These are phyloP conservation scores for Boletus sp. DNA, from an alignment of 768 basidiomycete species.

Conservation along the genomic window DNA sequence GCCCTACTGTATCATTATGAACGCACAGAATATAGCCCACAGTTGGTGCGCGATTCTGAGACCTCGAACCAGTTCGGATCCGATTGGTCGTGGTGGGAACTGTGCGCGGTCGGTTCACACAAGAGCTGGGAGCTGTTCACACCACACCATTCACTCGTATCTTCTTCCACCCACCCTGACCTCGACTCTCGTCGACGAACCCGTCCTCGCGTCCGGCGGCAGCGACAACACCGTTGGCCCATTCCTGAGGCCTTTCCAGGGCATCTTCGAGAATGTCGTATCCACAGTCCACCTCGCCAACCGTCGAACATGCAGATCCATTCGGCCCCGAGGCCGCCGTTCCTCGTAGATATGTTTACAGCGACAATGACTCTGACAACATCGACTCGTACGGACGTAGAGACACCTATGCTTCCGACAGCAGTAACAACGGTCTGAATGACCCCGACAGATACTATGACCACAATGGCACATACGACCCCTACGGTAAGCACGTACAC, in stretches of 20 bases:
- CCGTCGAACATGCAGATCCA: slow-evolving; percentile 65
- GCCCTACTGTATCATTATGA: too few relatives aligned
- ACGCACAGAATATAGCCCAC: too few relatives aligned
- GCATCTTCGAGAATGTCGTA: slow-evolving; percentile 39
- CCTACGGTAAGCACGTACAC: slow-evolving; percentile 47
- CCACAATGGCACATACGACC: slow-evolving; percentile 57
- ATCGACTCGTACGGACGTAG: slow-evolving; percentile 58
- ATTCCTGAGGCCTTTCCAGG: slow-evolving; percentile 11
- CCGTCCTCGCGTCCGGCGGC: slow-evolving; percentile 2
- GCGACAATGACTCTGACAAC: slow-evolving; percentile 75
- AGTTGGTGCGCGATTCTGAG: too few relatives aligned
- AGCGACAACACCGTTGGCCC: slow-evolving; percentile 17
- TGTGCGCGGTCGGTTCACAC: slow-evolving; percentile 16
- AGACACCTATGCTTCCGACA: slow-evolving; percentile 69
- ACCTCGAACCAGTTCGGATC: slow-evolving; percentile 23
- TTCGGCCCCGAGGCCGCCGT: slow-evolving; percentile 45
- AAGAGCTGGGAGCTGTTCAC: slow-evolving; percentile 7
- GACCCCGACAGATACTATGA: slow-evolving; percentile 58
- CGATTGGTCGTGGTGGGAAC: slow-evolving; percentile 27
- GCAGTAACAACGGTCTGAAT: slow-evolving; percentile 53
- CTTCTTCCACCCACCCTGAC: slow-evolving; percentile 4
- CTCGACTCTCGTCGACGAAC: slow-evolving; percentile 1
- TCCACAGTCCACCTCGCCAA: slow-evolving; percentile 53
- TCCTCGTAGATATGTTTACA: slow-evolving; percentile 49
- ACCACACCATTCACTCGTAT: slow-evolving; percentile 6